Conservation (phyloP, 441 rosid genomes). For the Mallotus japonicus region DNA sequence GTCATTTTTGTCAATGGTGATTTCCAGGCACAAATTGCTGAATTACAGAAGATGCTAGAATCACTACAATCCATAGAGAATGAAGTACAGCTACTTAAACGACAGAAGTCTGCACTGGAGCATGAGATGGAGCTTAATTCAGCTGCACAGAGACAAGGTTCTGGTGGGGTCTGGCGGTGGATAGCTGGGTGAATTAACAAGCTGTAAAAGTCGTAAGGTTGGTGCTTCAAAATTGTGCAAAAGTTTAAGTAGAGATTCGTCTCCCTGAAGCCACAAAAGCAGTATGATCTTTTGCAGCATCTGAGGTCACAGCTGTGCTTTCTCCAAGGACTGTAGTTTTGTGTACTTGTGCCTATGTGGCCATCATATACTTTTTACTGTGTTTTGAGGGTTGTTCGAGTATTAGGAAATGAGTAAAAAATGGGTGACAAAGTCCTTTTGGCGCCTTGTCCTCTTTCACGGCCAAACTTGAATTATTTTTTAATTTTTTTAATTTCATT, state of each 20-base stretch:
- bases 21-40: slow-evolving; percentile 84
- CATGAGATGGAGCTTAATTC: slow-evolving; percentile 57
- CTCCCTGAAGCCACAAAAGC: background rate
- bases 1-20: slow-evolving; percentile 9
- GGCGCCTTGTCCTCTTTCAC: background rate
- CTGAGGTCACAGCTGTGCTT: background rate
- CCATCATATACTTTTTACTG: background rate
- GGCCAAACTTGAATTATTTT: background rate
- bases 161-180: slow-evolving; percentile 88
- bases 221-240: slow-evolving; percentile 5
- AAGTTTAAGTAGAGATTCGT: background rate
- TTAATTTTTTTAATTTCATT: background rate
- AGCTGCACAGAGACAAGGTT: slow-evolving; percentile 56
- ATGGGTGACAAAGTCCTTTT: background rate
- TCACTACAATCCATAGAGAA: slow-evolving; percentile 66
- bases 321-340: background rate
- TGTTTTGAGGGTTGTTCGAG: background rate
- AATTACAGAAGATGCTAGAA: slow-evolving; percentile 77
- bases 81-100: slow-evolving; percentile 76
- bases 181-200: slow-evolving; percentile 44
- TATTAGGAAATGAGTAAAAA: background rate
- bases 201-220: slow-evolving; percentile 19
- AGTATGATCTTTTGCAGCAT: background rate
- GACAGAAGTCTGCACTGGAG: slow-evolving; percentile 66
- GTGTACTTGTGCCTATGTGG: background rate